These are phyloP conservation scores for Lichtheimia corymbifera DNA, from an alignment of 371 early-diverging fungal species.

Conservation along the genomic window DNA sequence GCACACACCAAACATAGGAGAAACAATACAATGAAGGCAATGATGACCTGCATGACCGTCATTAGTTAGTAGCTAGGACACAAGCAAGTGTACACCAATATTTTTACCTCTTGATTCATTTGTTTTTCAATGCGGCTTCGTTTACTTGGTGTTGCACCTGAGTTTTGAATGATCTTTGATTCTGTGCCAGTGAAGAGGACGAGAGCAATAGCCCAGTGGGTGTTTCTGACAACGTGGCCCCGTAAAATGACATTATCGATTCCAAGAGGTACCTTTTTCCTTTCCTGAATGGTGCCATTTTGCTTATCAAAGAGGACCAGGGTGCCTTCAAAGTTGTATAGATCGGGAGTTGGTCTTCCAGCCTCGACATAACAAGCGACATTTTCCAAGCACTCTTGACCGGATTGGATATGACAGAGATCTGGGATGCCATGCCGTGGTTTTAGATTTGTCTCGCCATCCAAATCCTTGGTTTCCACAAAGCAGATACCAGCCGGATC, in stretches of 20 bases:
- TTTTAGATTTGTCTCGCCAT: slow-evolving; percentile 97
- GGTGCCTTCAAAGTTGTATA: slow-evolving; percentile 65
- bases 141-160: slow-evolving; percentile 85
- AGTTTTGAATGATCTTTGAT: slow-evolving; percentile 91
- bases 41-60: slow-evolving; percentile 42
- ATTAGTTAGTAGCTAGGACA: not conserved
- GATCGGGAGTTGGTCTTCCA: slow-evolving; percentile 72
- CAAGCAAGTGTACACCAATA: not conserved
- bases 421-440: slow-evolving; percentile 67
- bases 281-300: slow-evolving; percentile 16
- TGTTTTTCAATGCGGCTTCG: slow-evolving; percentile 87
- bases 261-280: slow-evolving; percentile 61
- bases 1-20: slow-evolving; percentile 75
- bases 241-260: slow-evolving; percentile 87
- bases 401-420: slow-evolving; percentile 60
- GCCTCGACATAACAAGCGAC: slow-evolving; percentile 65
- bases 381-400: slow-evolving; percentile 63
- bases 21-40: slow-evolving; percentile 80
- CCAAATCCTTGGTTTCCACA: slow-evolving; percentile 93
- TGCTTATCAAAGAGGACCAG: slow-evolving; percentile 40
- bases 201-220: slow-evolving; percentile 83
- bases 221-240: slow-evolving; percentile 90
- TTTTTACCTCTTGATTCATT: slow-evolving; percentile 80
- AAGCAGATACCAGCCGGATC: slow-evolving; percentile 77
- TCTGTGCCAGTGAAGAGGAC: slow-evolving; percentile 90